These are phyloP conservation scores for Pleurozium schreberi DNA, from an alignment of 225 moss, liverwort and hornwort genomes.

Conservation along the genomic window DNA sequence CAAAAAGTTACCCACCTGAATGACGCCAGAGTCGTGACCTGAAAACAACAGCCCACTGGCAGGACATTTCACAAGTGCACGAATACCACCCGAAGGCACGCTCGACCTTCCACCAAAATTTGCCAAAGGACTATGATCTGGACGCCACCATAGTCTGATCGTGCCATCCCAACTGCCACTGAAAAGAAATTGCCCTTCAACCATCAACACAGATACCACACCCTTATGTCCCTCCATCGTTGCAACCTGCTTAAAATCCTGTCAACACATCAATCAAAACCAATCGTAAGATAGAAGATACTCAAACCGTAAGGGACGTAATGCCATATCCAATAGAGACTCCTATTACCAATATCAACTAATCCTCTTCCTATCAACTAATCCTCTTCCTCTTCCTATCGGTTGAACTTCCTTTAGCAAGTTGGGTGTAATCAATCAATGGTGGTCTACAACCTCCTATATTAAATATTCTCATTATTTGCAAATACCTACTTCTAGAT, in stretches of 20 bases:
- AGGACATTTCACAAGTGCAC: constrained; percentile 46
- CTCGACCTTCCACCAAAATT: constrained; percentile 26
- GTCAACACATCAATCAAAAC: neutral
- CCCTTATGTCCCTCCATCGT: constrained; percentile 75
- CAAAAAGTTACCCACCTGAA: constrained; percentile 51
- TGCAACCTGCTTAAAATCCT: constrained; percentile 47
- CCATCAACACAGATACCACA: constrained; percentile 64
- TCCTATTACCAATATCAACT: neutral
- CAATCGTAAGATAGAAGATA: neutral
- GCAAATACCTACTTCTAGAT: too few species aligned
- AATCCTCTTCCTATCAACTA: neutral
- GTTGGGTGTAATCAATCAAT: neutral
- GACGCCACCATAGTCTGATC: constrained; percentile 90
- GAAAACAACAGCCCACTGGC: constrained; percentile 51
- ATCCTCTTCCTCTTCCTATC: neutral
- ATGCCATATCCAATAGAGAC: neutral
- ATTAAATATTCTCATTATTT: too few species aligned
- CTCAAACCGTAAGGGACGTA: neutral
- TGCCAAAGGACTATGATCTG: constrained; percentile 62
- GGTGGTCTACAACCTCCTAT: neutral
- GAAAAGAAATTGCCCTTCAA: constrained; percentile 75
- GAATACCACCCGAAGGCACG: constrained; percentile 44
- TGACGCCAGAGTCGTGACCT: constrained; percentile 64
- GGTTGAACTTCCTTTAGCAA: neutral
- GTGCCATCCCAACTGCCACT: constrained; percentile 98